phyloP scores from a whole-genome alignment of 164 flowering plant genomes.

The Sedum album region DNA sequence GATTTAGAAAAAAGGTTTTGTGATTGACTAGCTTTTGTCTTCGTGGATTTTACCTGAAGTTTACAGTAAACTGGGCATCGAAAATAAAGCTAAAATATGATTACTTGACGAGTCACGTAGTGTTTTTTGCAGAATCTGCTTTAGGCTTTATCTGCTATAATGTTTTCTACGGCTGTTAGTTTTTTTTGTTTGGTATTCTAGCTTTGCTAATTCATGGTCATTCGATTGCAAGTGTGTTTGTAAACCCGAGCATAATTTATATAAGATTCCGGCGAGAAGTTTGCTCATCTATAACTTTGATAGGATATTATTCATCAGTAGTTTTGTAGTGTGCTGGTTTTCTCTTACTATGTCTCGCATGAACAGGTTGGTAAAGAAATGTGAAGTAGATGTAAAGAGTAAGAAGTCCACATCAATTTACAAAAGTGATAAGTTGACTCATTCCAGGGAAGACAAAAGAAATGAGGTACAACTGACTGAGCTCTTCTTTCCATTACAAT shows the following conservation, averaged over 20 bases:
- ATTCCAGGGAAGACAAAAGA: conserved; percentile 1
- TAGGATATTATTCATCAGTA: neutral
- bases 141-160: neutral
- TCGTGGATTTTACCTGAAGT: neutral
- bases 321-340: neutral
- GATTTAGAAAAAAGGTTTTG: neutral
- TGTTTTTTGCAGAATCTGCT: neutral
- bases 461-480: neutral
- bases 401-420: neutral
- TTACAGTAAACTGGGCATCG: neutral
- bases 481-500: neutral
- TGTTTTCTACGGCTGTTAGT: neutral
- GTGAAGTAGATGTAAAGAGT: neutral
- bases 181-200: neutral
- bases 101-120: neutral
- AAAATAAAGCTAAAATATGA: neutral
- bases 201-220: neutral
- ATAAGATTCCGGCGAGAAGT: neutral
- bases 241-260: neutral
- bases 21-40: neutral
- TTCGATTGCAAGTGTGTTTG: neutral
- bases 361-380: neutral
- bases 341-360: neutral
- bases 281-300: neutral
- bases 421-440: neutral